Evolutionary conservation across 768 basidiomycete genomes (phyloP).

Genomic region (Phaeolepiota aurea): DNA sequence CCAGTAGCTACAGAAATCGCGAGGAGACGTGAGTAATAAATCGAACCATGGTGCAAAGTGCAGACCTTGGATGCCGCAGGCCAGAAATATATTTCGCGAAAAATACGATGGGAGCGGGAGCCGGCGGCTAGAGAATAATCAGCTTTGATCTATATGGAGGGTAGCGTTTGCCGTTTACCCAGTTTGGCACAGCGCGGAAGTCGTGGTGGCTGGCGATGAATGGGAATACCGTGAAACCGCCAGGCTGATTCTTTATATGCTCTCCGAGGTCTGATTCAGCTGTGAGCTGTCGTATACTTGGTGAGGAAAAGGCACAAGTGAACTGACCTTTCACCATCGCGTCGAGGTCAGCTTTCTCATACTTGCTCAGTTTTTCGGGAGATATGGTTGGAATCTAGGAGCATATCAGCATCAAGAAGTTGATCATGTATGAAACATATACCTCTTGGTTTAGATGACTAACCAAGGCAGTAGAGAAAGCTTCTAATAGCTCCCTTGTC

Average conservation of each 20-base stretch:
- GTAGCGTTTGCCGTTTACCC: neutral
- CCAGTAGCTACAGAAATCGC: neutral
- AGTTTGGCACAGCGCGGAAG: neutral
- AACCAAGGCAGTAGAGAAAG: conserved; percentile 13
- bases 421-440: neutral
- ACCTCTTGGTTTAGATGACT: conserved; percentile 20
- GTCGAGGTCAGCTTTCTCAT: conserved; percentile 5
- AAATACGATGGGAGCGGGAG: neutral
- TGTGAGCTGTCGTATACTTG: neutral
- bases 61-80: neutral
- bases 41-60: neutral
- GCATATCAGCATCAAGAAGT: neutral
- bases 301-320: too few relatives aligned
- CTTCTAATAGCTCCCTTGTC: conserved; percentile 9
- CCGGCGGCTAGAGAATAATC: neutral
- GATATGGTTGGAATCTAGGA: conserved; percentile 5
- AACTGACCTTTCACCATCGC: conserved; percentile 3
- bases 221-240: conserved; percentile 2
- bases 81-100: neutral
- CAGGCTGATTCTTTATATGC: neutral
- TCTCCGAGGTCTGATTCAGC: neutral
- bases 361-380: conserved; percentile 3
- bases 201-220: conserved; percentile 2
- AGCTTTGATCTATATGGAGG: neutral
- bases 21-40: neutral